Evolutionary conservation across 345 rosid genomes (phyloP), one percentile per base, ranked within the genome.

Genomic region (Populus tremula): DNA sequence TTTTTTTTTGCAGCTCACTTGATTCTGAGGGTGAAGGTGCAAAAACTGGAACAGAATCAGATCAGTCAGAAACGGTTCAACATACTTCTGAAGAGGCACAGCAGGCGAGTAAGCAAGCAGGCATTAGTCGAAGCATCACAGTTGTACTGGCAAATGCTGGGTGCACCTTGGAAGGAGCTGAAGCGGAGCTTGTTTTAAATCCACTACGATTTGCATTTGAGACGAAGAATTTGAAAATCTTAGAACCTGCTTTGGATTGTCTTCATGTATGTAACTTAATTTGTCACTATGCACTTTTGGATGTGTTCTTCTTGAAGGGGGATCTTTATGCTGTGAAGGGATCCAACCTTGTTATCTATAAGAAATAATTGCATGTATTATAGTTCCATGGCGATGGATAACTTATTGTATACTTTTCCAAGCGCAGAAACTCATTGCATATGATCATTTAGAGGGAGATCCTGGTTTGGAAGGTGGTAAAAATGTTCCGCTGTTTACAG

Each of bases 241-340:
- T 92, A 67, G 98, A 96, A 84, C 90, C 94, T 85, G 97, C 99
- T 72, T 87, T 96, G 91, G 99, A 96, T 86, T 96, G 98, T 86
- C 96, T 93, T 84, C 98, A 94, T 89, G 99, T 94, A 91, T 61
- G 95, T 71, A 67, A 50, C 41, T 75, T 72, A 53, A 17, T 25
- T 78, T 59, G 5, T 23, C 70, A 47, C 53, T 78, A 39, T 69
- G 27, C 49, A 47, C 49, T 71, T 76, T 16, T 76, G 45, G 6
- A 64, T 45, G 49, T 56, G 12, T 65, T 27, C 39, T 53, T 17
- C 68, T 69, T 41, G 16, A 67, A 53, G 1, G 41, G 16, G 64
- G 81, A 63, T 76, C 69, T 72, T 20, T 36, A 10, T 25, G 20
- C 7, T 54, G 71, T 39, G 38, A 10, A 74, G 68, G 69, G 67